Evolutionary conservation across 768 basidiomycete genomes (phyloP), one percentile per base, ranked within the genome.

Genomic region (Panaeolus papilionaceus): DNA sequence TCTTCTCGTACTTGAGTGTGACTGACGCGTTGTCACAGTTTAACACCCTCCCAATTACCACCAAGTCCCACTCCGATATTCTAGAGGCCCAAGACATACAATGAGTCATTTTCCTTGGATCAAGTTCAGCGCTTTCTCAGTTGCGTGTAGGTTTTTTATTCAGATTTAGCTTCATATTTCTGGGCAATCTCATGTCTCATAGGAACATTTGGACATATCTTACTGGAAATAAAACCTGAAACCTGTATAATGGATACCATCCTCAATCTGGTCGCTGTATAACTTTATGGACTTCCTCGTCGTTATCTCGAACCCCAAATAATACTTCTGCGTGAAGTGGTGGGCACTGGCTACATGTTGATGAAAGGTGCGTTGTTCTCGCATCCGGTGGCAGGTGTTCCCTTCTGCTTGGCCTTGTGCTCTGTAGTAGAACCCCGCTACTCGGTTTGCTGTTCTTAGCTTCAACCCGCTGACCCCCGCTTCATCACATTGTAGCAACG

Each of bases 91-190:
- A 49, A 49, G 20, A 20, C 23, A 20, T 23, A 49, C 20, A 38
- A 87, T 88, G 83, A 74, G 79, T 71, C 80, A 77, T 66, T 89
- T 88, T 77, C 88, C 88, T 38, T 89, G 88, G 88, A 74, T 81
- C 71, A 85, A 84, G 74, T 79, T 89, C 70, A 80, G 84, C 18
- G 79, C 81, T 4, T 71, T 79, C 63, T 81, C 87, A 4, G 66
- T 82, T 65, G 81, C 82, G 67, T 72, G 88, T 89, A 73, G 77
- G 88, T 86, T 64, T 42, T 54, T 38, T 64, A 38, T 64, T 26
- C 61, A 63, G 42, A 62, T 64, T 63, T 61, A 45, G 39, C 62
- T 54, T 61, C 54, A 63, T 6, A 61, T 38, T 61, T 65, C 33
- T 49, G 47, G 8, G 47, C 47, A 49, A 49, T 49, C 49, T 61